Base-by-base conservation (phyloP, 1,284 basidiomycete species). In the Pseudozyma sp. region DNA sequence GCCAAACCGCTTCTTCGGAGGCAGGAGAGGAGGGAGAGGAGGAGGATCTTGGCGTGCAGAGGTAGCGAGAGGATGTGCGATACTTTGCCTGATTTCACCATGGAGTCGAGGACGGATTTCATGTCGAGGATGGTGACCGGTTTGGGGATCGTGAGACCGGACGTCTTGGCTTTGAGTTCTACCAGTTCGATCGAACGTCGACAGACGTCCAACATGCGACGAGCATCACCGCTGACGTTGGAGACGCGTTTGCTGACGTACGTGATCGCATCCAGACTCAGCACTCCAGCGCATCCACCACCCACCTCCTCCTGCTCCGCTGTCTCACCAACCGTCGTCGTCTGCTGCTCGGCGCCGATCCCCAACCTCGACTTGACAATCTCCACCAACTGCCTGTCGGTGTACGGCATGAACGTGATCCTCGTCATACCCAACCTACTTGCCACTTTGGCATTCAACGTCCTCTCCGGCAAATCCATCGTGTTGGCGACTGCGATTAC, bases 401-500 rank as follows among this genome's bases (percentile, higher is more conserved):
- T 91, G 84, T 99, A 99, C 0, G 97, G 92, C 81, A 92, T 90
- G 86, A 98, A 99, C 74, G 96, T 93, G 78, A 98, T 94, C 35
- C 95, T 90, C 49, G 92, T 91, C 89, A 97, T 94, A n/a, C 95
- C 96, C 11, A 99, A 86, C 55, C 97, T 90, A 85, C 93, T 95
- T 50, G 93, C 89, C 55, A 99, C 95, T 70, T 97, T 91, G 3
- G 94, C 93, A 4, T 89, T 92, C 88, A 99, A 91, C 13, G 92
- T 92, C 30, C 96, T 89, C 85, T 99, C 96, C 0, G 97, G 97
- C 55, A 99, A 87, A 82, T 99, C 96, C 92, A 98, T 97, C 30
- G 96, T 95, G 84, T 99, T 99, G 11, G 97, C 97, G 1, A 99
- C 94, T 0, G 97, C 97, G 56, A 99, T 89, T 2, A 99, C 96